Base-by-base conservation (phyloP, 345 rosid species). In the Trapa bicornis region DNA sequence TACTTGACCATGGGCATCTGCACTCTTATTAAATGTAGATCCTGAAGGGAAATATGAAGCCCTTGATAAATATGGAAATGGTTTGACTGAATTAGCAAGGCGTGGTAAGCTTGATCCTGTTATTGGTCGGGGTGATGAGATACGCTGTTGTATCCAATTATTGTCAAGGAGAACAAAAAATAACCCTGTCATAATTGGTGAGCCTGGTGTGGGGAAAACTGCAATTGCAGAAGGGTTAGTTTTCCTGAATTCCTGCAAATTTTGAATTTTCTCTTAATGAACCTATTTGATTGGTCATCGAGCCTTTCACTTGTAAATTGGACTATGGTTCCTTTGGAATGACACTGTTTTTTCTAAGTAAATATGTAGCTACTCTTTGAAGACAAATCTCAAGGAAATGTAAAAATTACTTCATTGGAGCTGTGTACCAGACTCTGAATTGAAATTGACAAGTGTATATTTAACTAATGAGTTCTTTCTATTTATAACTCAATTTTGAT, bases 81-180 rank as follows among this genome's bases (percentile, higher is more conserved):
- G 90, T 77, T 79, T 90, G 75, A 85, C 86, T 36, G 92, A 93
- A 83, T 87, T 93, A 78, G 98, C 98, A 67, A 84, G 73, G 79
- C 80, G 83, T 68, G 96, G 98, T 53, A 93, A 90, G 78, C 97
- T 93, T 8, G 98, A 93, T 74, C 97, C 98, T 68, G 98, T 93
- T 65, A 88, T 93, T 45, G 88, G 96, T 29, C 77, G 97, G 41
- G 94, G 90, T 76, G 88, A 93, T 78, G 96, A 94, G 82, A 91
- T 94, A 68, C 85, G 89, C 69, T 80, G 89, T 14, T 84, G 94
- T 68, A 90, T 93, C 70, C 92, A 89, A 72, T 91, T 94, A 66
- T 77, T 94, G 64, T 91, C 86, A 52, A 80, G 99, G 82, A 89
- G 97, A 79, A 94, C 97, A 3, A 91, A 93, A 75, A 93, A 90